Percentiles rank a stretch among this genome's conserved stretches.
Conservation (phyloP, 441 rosid genomes). For the Adansonia grandidieri region DNA sequence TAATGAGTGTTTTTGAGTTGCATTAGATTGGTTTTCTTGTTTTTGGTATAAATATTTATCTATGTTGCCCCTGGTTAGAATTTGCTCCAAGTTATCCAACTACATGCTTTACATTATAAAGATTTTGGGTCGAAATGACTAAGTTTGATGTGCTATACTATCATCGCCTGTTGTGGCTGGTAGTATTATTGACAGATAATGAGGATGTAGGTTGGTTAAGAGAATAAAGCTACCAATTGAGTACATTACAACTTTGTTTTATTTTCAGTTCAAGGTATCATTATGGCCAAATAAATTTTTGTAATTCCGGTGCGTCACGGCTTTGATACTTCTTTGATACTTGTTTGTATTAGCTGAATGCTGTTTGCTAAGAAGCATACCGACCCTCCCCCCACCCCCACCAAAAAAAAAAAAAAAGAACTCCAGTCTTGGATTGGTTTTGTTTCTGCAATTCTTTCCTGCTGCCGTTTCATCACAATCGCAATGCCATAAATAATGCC, state of each 20-base stretch:
- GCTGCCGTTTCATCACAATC: neutral
- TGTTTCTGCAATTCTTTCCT: neutral
- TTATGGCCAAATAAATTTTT: neutral
- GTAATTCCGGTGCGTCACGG: neutral
- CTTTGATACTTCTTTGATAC: neutral
- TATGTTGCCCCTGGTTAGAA: neutral
- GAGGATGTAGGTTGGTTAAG: neutral
- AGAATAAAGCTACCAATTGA: neutral
- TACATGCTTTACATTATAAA: neutral
- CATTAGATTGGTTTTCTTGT: neutral
- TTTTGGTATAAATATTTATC: neutral
- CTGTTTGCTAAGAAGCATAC: neutral
- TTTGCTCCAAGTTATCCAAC: neutral
- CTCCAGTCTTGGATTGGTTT: neutral
- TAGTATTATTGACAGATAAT: neutral
- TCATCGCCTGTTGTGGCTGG: neutral
- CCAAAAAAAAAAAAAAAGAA: neutral
- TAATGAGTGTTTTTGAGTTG: constrained; percentile 15
- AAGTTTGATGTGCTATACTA: neutral
- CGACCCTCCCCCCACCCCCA: no score
- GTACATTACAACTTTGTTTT: neutral
- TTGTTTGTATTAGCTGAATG: neutral
- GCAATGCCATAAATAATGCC: neutral
- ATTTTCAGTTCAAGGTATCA: neutral
- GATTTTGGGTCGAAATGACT: neutral